Evolutionary conservation across 768 basidiomycete species (phyloP).

Genomic region (Mycena chlorophos): DNA sequence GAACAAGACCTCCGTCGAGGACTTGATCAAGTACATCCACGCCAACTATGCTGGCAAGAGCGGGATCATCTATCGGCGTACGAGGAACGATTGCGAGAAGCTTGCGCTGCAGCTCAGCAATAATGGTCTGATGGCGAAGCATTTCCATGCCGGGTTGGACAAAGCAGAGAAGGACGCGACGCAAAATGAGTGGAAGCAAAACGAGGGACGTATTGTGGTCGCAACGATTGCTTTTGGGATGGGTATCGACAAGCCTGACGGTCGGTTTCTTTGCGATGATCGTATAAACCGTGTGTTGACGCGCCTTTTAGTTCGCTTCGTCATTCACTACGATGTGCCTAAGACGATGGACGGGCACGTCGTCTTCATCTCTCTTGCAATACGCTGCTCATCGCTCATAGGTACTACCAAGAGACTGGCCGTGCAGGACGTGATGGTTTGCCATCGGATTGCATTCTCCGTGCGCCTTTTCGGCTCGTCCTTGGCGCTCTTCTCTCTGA

Average conservation of each 20-base stretch:
- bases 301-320: slow-evolving; percentile 70
- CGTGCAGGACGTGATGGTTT: slow-evolving; percentile 91
- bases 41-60: slow-evolving; percentile 54
- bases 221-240: slow-evolving; percentile 98
- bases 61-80: slow-evolving; percentile 85
- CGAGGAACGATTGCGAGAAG: slow-evolving; percentile 75
- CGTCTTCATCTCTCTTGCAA: not conserved
- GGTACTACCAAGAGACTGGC: slow-evolving; percentile 95
- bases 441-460: slow-evolving; percentile 82
- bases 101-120: slow-evolving; percentile 68
- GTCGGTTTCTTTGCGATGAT: slow-evolving; percentile 35
- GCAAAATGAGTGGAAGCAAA: slow-evolving; percentile 74
- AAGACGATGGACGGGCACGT: slow-evolving; percentile 80
- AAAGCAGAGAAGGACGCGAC: slow-evolving; percentile 59
- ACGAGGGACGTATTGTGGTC: slow-evolving; percentile 77
- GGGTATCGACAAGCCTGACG: slow-evolving; percentile 89
- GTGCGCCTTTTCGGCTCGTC: slow-evolving; percentile 44
- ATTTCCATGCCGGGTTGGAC: slow-evolving; percentile 85
- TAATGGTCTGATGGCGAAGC: slow-evolving; percentile 60
- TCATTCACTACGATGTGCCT: slow-evolving; percentile 85
- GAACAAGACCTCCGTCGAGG: slow-evolving; percentile 44
- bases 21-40: slow-evolving; percentile 72
- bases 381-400: slow-evolving; percentile 28
- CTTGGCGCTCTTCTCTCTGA: slow-evolving; percentile 4
- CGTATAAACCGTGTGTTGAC: not conserved